These are phyloP conservation scores for Yamadazyma insecticola DNA, from an alignment of 805 yeast genomes.

Conservation along the genomic window DNA sequence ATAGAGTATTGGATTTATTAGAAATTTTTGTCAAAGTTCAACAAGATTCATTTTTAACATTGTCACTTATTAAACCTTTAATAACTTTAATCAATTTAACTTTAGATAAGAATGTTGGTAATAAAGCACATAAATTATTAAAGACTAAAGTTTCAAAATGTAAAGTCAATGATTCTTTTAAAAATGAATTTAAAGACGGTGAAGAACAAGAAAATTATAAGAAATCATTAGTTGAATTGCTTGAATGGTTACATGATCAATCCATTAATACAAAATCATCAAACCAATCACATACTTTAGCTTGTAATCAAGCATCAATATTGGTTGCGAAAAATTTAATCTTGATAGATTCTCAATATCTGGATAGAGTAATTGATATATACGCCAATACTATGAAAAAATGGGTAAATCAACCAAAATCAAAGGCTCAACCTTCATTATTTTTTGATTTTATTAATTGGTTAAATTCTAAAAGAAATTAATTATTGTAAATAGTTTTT, in stretches of 20 bases:
- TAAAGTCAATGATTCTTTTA: constrained; percentile 17
- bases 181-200: constrained; percentile 16
- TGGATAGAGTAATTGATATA: constrained; percentile 47
- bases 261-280: constrained; percentile 31
- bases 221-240: constrained; percentile 18
- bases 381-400: constrained; percentile 52
- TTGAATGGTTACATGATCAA: constrained; percentile 41
- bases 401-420: constrained; percentile 53
- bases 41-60: constrained; percentile 34
- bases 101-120: constrained; percentile 63
- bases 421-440: constrained; percentile 49
- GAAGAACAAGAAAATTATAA: constrained; percentile 7
- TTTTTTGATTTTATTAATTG: constrained; percentile 81
- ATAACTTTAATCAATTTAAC: constrained; percentile 61
- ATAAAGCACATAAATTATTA: constrained; percentile 69
- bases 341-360: constrained; percentile 24
- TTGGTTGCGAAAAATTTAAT: constrained; percentile 56
- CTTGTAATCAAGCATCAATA: constrained; percentile 64
- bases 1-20: constrained; percentile 70
- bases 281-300: constrained; percentile 46
- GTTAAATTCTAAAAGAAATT: constrained; percentile 40
- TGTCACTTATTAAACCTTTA: constrained; percentile 51
- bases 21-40: constrained; percentile 54
- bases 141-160: constrained; percentile 56
- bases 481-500: too few relatives aligned